A percentile compares a stretch with the other conserved stretches of the same genome.
These are phyloP conservation scores for Coemansia sp. DNA, from an alignment of 192 early-diverging fungal genomes.

Conservation along the genomic window DNA sequence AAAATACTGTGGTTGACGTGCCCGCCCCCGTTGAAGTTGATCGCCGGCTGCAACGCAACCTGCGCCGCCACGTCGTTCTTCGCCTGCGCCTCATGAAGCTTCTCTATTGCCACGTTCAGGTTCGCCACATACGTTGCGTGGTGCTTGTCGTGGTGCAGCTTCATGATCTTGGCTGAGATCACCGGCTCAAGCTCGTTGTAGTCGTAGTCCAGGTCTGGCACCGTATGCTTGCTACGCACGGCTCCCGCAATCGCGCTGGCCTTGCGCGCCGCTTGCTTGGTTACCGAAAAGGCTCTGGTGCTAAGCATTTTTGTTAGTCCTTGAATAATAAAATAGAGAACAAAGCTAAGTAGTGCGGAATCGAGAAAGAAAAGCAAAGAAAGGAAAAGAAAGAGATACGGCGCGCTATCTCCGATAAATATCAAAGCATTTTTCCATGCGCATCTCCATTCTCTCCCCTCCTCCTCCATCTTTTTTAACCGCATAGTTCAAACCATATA, in stretches of 20 bases:
- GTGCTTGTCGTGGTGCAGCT: conserved; percentile 93
- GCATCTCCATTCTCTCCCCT: too few species aligned
- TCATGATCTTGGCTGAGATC: conserved; percentile 93
- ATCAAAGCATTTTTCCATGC: too few species aligned
- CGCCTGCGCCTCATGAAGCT: conserved; percentile 69
- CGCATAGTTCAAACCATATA: too few species aligned
- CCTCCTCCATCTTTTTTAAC: too few species aligned
- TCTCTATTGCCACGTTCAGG: conserved; percentile 92
- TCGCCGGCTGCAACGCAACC: conserved; percentile 72
- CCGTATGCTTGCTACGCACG: conserved; percentile 67
- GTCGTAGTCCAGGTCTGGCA: conserved; percentile 85
- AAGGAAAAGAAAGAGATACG: too few species aligned
- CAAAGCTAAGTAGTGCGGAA: too few species aligned
- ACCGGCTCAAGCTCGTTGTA: conserved; percentile 89
- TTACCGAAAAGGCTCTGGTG: conserved; percentile 11
- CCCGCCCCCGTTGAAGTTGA: conserved; percentile 94
- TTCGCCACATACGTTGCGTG: conserved; percentile 88
- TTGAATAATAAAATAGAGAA: too few species aligned
- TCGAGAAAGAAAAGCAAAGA: not conserved
- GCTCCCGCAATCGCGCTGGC: conserved; percentile 3
- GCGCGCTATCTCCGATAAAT: too few species aligned
- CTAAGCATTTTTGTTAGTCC: conserved; percentile 12
- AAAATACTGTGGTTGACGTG: conserved; percentile 91
- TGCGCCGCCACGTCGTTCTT: conserved; percentile 71
- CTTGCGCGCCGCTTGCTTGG: conserved; percentile 12